Evolutionary conservation across 2,329 filamentous ascomycete genomes (phyloP), one percentile per base, ranked within the genome.

Genomic region (Colletotrichum tropicicola): DNA sequence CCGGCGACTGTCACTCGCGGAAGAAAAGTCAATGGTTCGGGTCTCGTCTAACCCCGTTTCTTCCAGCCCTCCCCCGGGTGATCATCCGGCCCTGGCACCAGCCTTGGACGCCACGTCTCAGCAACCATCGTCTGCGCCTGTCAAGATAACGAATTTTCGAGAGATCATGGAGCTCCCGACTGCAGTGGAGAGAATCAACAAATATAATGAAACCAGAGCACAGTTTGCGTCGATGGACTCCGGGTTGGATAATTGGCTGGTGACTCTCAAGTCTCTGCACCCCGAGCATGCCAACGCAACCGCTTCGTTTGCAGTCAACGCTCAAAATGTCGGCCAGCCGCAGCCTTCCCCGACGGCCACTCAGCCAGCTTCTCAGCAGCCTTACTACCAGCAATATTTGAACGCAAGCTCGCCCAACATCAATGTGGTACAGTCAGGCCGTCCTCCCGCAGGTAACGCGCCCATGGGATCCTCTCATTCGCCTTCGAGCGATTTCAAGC

Each of bases 161-260:
- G 91, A 97, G 62, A 97, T 98, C 66, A 83, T 93, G 71, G 88
- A 87, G 8, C 83, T 96, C 52, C 83, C 86, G 15, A 87, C 86
- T 2, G 77, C 89, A 0, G 76, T 83, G 13, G 90, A 96, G 69
- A 89, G 94, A 19, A 92, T 96, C 65, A 82, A 85, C 44, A 90
- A 89, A 13, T 97, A 92, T 74, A 87, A 92, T 63, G 87, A 91
- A 62, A 91, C 92, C 0, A 87, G 93, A 45, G 80, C 87, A 15
- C 86, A 91, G 47, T 93, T 94, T 75, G 89, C 91, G 0, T 76
- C 79, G 12, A 88, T 91, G 74, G 89, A 97, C 64, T 91, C 91
- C 5, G 93, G 94, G 1, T 80, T 98, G n/a, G 82, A 79, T 3
- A 77, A 80, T 32, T 90, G 88, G 88, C 76, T 90, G 21, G 59